phyloP scores from a whole-genome alignment of 768 basidiomycete species.

The Rhodosporidiobolus sp. region DNA sequence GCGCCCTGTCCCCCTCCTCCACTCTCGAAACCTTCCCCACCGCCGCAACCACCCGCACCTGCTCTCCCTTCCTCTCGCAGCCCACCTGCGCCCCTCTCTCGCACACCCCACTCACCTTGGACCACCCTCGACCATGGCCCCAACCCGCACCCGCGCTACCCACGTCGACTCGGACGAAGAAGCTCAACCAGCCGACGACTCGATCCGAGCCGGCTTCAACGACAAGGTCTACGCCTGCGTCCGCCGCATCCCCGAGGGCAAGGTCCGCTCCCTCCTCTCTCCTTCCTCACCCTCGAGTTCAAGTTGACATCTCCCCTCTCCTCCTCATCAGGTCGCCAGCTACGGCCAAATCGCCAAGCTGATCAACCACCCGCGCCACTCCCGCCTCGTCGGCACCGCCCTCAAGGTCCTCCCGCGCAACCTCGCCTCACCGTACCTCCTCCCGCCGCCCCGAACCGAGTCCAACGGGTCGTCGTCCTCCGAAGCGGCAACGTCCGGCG shows the following conservation, averaged over 20 bases:
- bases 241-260: constrained; percentile 29
- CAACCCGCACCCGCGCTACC: background rate
- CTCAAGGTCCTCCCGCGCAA: constrained; percentile 7
- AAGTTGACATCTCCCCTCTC: too few relatives aligned
- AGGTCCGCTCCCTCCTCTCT: constrained; percentile 7
- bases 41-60: too few relatives aligned
- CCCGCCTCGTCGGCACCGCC: constrained; percentile 29
- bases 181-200: background rate
- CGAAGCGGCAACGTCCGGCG: too few relatives aligned
- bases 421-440: constrained; percentile 3
- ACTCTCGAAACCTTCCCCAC: too few relatives aligned
- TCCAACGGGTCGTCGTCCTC: background rate
- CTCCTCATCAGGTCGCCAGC: constrained; percentile 7
- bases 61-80: too few relatives aligned
- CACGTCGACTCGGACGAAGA: background rate
- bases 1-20: too few relatives aligned
- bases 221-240: constrained; percentile 18
- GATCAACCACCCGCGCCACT: constrained; percentile 27
- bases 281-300: background rate
- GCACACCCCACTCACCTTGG: background rate
- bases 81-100: too few relatives aligned
- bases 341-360: constrained; percentile 33
- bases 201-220: constrained; percentile 11
- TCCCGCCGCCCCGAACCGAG: background rate
- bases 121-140: background rate